A percentile compares a stretch with the other conserved stretches of the same genome.
phyloP scores from a whole-genome alignment of 2,329 filamentous ascomycete genomes.

The Ceratocystis smalleyi region DNA sequence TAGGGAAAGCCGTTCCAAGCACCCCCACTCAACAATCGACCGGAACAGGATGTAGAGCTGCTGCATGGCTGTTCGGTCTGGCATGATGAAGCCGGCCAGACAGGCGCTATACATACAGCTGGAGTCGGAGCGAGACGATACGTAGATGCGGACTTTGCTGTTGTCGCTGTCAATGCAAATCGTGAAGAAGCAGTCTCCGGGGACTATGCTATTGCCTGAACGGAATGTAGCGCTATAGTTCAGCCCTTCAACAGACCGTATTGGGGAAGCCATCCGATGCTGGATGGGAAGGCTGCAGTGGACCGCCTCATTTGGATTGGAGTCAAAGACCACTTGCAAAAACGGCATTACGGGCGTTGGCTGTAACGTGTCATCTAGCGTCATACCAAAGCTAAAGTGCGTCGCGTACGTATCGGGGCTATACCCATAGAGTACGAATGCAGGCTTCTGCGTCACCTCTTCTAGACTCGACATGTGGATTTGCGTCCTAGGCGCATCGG shows the following conservation, averaged over 20 bases:
- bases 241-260: not conserved
- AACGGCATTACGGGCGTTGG: slow-evolving; percentile 4
- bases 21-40: slow-evolving; percentile 10
- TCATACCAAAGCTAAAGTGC: not conserved
- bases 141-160: slow-evolving; percentile 3
- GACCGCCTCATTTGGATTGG: slow-evolving; percentile 3
- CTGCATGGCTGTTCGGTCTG: slow-evolving; percentile 1
- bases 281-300: not conserved
- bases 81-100: not conserved
- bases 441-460: not conserved
- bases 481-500: not conserved
- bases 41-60: slow-evolving; percentile 5
- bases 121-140: not conserved
- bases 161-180: slow-evolving; percentile 5
- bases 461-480: not conserved
- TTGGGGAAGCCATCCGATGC: not conserved
- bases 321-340: slow-evolving; percentile 7
- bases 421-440: slow-evolving; percentile 1
- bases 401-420: not conserved
- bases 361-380: not conserved
- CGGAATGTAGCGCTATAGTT: not conserved
- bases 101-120: not conserved
- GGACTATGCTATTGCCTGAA: not conserved
- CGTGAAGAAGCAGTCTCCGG: slow-evolving; percentile 11
- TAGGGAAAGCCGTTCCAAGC: not conserved